phyloP scores from a whole-genome alignment of 768 basidiomycete genomes.

The Pisolithus tinctorius region DNA sequence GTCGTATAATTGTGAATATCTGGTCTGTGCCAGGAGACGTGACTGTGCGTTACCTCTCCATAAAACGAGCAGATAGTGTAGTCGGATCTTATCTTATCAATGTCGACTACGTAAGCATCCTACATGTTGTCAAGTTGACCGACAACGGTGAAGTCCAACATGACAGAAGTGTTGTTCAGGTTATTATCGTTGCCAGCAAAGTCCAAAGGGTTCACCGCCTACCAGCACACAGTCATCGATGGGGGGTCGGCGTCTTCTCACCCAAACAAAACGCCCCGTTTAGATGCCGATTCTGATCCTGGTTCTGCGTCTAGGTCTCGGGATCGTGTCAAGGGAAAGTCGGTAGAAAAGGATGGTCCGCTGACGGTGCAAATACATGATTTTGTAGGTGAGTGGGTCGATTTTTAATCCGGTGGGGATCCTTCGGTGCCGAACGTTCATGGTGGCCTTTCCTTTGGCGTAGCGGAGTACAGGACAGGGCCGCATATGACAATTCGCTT shows the following conservation, averaged over 20 bases:
- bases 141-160: slow-evolving; percentile 6
- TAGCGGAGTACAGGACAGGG: slow-evolving; percentile 8
- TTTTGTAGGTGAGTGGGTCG: slow-evolving; percentile 26
- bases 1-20: too few species aligned
- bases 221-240: slow-evolving; percentile 33
- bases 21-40: too few species aligned
- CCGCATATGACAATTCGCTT: slow-evolving; percentile 14
- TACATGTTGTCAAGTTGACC: neutral
- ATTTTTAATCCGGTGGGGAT: too few species aligned
- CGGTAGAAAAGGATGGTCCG: slow-evolving; percentile 28
- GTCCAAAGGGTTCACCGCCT: slow-evolving; percentile 42
- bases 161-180: slow-evolving; percentile 32
- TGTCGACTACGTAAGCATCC: neutral
- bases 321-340: slow-evolving; percentile 20
- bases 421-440: neutral
- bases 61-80: too few species aligned
- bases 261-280: slow-evolving; percentile 62
- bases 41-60: too few species aligned
- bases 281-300: slow-evolving; percentile 61
- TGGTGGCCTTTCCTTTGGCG: neutral
- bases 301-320: slow-evolving; percentile 56
- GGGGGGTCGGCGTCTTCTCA: slow-evolving; percentile 47
- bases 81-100: neutral
- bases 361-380: slow-evolving; percentile 43
- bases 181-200: slow-evolving; percentile 45